Conservation (phyloP, 805 yeast species). For the Hanseniaspora taiwanica region DNA sequence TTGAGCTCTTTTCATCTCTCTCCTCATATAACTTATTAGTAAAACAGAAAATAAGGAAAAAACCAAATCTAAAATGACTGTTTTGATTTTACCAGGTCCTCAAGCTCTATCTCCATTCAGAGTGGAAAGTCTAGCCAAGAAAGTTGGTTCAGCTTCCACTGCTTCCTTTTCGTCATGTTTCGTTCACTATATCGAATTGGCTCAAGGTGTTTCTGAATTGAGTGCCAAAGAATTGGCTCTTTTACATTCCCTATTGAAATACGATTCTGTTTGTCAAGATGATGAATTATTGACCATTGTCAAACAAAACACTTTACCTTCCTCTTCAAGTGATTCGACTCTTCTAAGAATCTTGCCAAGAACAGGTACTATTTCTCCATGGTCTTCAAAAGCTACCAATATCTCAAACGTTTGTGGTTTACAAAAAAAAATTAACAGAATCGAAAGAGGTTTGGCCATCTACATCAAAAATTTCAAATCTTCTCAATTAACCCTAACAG, state of each 20-base stretch:
- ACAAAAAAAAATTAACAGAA: slow-evolving; percentile 53
- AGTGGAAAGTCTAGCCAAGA: slow-evolving; percentile 61
- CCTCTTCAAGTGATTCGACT: slow-evolving; percentile 19
- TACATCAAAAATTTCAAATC: slow-evolving; percentile 60
- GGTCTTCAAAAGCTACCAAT: slow-evolving; percentile 98
- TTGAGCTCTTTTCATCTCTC: not conserved
- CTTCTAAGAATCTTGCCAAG: slow-evolving; percentile 77
- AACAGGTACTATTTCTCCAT: slow-evolving; percentile 93
- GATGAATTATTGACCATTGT: slow-evolving; percentile 23
- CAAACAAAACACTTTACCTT: slow-evolving; percentile 11
- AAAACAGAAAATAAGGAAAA: not conserved
- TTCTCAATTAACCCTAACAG: slow-evolving; percentile 46
- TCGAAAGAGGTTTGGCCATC: slow-evolving; percentile 82
- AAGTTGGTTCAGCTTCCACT: slow-evolving; percentile 47
- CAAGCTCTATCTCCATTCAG: slow-evolving; percentile 81
- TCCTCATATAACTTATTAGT: not conserved
- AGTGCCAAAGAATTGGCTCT: slow-evolving; percentile 31
- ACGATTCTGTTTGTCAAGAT: slow-evolving; percentile 42
- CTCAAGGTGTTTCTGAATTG: slow-evolving; percentile 21
- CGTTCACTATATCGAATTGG: slow-evolving; percentile 68
- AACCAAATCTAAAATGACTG: slow-evolving; percentile 19
- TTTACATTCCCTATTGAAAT: slow-evolving; percentile 52
- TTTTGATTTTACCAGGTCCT: slow-evolving; percentile 70
- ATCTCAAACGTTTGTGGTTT: slow-evolving; percentile 84
- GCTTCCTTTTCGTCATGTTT: slow-evolving; percentile 63